A percentile compares a stretch with the other conserved stretches of the same genome.
Conservation (phyloP, 495 filamentous ascomycete genomes). For the Neurospora sp. region DNA sequence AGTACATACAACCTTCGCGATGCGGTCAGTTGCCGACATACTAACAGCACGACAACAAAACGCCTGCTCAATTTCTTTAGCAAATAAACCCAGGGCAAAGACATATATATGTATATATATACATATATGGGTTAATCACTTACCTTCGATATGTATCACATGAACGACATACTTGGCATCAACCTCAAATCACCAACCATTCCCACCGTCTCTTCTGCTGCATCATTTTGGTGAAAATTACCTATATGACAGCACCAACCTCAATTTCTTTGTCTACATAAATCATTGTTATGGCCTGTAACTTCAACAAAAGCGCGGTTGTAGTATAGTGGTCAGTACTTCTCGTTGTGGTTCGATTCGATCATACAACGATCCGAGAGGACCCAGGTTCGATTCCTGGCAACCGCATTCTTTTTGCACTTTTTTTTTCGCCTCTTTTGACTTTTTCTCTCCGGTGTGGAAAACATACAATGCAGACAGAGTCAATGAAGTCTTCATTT, state of each 20-base stretch:
- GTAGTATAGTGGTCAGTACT: neutral
- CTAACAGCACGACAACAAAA: neutral
- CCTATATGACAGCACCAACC: neutral
- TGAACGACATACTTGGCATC: neutral
- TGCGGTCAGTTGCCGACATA: neutral
- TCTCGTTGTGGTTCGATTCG: neutral
- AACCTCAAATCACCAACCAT: neutral
- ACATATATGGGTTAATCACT: no score
- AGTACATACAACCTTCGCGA: neutral
- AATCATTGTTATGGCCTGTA: accelerated
- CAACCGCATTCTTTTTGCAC: neutral
- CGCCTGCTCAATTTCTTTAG: neutral
- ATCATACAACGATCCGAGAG: neutral
- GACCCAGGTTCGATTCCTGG: neutral
- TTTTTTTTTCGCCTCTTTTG: neutral
- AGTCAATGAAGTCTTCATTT: neutral
- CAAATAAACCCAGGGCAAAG: no score
- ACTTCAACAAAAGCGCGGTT: neutral
- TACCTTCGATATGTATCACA: neutral
- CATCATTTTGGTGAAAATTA: neutral
- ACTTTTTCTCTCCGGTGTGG: no score
- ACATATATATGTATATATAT: no score
- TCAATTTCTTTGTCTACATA: neutral
- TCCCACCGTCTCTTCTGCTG: neutral
- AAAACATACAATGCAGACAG: neutral